Evolutionary conservation across 2,329 filamentous ascomycete species (phyloP).

Genomic region (Tympanopsis confertula): DNA sequence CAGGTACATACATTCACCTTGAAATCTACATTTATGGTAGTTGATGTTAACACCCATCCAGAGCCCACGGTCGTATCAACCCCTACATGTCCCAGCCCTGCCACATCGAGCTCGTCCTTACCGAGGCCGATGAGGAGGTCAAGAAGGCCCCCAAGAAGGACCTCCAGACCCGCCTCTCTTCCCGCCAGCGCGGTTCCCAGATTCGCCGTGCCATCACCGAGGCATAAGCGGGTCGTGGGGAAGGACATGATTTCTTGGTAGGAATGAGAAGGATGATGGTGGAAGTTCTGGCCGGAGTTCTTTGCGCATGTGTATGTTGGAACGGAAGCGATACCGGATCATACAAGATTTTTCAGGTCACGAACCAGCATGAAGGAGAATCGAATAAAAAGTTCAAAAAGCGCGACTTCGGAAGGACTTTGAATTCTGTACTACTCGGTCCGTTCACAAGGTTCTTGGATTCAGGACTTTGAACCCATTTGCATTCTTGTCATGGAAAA

Average conservation of each 20-base stretch:
- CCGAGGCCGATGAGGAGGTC: constrained; percentile 91
- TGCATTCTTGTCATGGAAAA: too few relatives aligned
- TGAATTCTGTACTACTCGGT: too few relatives aligned
- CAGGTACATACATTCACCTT: too few relatives aligned
- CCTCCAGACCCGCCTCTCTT: constrained; percentile 61
- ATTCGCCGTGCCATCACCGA: constrained; percentile 53
- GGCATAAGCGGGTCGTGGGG: constrained; percentile 30
- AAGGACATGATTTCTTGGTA: not conserved
- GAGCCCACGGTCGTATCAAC: too few relatives aligned
- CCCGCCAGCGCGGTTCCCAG: constrained; percentile 77
- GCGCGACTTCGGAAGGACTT: too few relatives aligned
- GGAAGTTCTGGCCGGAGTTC: not conserved
- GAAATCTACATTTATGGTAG: too few relatives aligned
- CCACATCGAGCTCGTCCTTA: constrained; percentile 99
- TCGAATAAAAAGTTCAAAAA: not conserved
- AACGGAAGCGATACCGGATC: not conserved
- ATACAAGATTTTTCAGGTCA: too few relatives aligned
- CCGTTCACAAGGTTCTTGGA: too few relatives aligned
- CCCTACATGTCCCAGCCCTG: constrained; percentile 99
- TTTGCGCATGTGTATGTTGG: not conserved
- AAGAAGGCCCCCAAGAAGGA: constrained; percentile 70
- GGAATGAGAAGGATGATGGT: not conserved
- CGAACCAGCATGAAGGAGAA: not conserved
- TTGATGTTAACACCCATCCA: too few relatives aligned
- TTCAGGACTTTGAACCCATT: too few relatives aligned